Conservation (phyloP, 2,329 filamentous ascomycete genomes). For the Stagonosporopsis rhizophila region DNA sequence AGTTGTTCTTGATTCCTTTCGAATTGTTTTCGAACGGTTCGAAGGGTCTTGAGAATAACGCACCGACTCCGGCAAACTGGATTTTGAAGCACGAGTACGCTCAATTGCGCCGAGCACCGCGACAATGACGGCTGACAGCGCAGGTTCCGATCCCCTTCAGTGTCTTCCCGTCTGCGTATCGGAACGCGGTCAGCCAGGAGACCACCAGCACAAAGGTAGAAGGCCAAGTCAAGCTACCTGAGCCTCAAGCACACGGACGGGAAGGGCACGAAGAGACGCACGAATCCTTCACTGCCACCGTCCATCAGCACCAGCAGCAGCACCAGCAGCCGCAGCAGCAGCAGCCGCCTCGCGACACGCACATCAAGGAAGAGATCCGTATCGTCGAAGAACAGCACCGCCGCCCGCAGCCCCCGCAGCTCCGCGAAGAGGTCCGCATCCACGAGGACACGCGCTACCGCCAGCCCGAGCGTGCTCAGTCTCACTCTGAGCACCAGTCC, state of each 20-base stretch:
- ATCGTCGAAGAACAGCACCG: conserved; percentile 79
- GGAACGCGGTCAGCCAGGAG: conserved; percentile 64
- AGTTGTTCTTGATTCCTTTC: conserved; percentile 73
- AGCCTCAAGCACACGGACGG: conserved; percentile 84
- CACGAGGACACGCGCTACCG: conserved; percentile 43
- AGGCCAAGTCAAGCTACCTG: conserved; percentile 81
- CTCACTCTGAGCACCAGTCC: conserved; percentile 32
- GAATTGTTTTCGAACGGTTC: conserved; percentile 59
- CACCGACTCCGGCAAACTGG: conserved; percentile 91
- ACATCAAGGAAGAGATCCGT: conserved; percentile 85
- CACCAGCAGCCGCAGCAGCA: background rate
- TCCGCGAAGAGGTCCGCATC: conserved; percentile 45
- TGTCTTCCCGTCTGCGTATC: conserved; percentile 99
- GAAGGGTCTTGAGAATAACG: conserved; percentile 74
- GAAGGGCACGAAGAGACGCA: conserved; percentile 90
- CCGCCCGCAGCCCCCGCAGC: conserved; percentile 55
- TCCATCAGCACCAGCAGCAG: conserved; percentile 39
- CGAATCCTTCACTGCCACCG: conserved; percentile 58
- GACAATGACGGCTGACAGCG: conserved; percentile 20
- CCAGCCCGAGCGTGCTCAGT: conserved; percentile 39
- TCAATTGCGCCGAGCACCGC: background rate
- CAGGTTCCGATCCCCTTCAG: conserved; percentile 87
- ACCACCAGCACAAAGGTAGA: conserved; percentile 82
- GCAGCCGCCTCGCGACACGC: conserved; percentile 52
- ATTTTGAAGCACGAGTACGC: conserved; percentile 97